Evolutionary conservation across 2,329 filamentous ascomycete species (phyloP), one percentile per base, ranked within the genome.

Genomic region (Penicillium sp.): DNA sequence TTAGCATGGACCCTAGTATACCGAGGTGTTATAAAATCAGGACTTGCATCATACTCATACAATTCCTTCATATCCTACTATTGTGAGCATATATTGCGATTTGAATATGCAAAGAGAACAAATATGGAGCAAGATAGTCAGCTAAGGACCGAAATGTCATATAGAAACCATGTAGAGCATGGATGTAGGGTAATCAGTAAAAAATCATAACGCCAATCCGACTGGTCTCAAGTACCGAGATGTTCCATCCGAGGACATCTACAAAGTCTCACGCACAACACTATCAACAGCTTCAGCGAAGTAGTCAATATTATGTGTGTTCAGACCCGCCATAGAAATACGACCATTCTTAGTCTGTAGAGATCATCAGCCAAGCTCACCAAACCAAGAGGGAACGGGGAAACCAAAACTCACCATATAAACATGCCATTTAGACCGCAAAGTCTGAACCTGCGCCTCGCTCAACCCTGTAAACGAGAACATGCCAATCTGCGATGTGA

Each of bases 401-500:
- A n/a, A n/a, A 18, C 4, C 15, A 18, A 4, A 50, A 66, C 69
- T 56, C 56, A 77, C 75, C 78, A 81, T 79, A 55, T 80, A 81
- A 41, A 81, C 71, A 57, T 81, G 78, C 73, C 76, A 79, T 67
- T 80, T 78, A 50, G 78, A 75, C 29, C 75, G 67, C 57, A 80
- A 62, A 45, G 72, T 65, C 61, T 69, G 62, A 3, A 84, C 80
- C 59, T 84, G 81, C 3, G 68, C 56, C 55, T 79, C 76, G 4
- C 58, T 77, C 56, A 85, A 68, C 0, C 82, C 82, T 0, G 81
- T 81, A 54, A 96, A 99, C 74, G 88, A 93, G 79, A 99, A 99
- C 94, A 99, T 99, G 79, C 94, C 94, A 71, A 99, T 99, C 82
- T 99, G 94, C 68, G 95, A 90, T 15, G 92, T 97, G 73, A 99